Evolutionary conservation across 2,329 filamentous ascomycete genomes (phyloP).

Genomic region (Aschersonia sp.): DNA sequence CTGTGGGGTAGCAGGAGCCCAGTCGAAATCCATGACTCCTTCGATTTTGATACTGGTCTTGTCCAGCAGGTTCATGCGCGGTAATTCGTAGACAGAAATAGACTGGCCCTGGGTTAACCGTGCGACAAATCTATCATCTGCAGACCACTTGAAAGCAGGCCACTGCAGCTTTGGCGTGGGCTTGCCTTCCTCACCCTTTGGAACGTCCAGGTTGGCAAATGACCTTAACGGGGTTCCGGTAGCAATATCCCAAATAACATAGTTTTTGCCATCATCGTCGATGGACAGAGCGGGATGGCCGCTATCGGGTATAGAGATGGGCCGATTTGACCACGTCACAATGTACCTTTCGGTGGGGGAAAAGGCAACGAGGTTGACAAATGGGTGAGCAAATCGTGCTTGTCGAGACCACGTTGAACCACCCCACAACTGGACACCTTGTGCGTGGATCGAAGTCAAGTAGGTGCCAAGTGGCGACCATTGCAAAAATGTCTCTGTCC

Average conservation of each 20-base stretch:
- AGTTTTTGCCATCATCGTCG: slow-evolving; percentile 98
- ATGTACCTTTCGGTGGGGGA: slow-evolving; percentile 87
- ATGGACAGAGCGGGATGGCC: slow-evolving; percentile 70
- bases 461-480: slow-evolving; percentile 95
- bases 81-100: slow-evolving; percentile 83
- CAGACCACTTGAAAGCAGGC: slow-evolving; percentile 99
- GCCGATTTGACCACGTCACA: slow-evolving; percentile 90
- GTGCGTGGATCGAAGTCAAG: slow-evolving; percentile 85
- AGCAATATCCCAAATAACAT: slow-evolving; percentile 94
- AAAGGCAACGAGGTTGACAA: slow-evolving; percentile 91
- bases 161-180: slow-evolving; percentile 75
- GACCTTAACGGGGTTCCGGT: slow-evolving; percentile 82
- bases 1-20: slow-evolving; percentile 72
- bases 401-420: slow-evolving; percentile 79
- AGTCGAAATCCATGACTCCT: slow-evolving; percentile 94
- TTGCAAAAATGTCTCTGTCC: slow-evolving; percentile 96
- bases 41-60: slow-evolving; percentile 94
- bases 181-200: slow-evolving; percentile 47
- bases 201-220: slow-evolving; percentile 77
- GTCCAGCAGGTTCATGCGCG: slow-evolving; percentile 77
- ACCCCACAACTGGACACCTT: slow-evolving; percentile 96
- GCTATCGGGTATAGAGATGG: slow-evolving; percentile 81
- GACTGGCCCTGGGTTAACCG: slow-evolving; percentile 76
- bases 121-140: slow-evolving; percentile 94
- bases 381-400: slow-evolving; percentile 87